A percentile compares a stretch with the other conserved stretches of the same genome.
These are phyloP conservation scores for Panicum virgatum DNA, from an alignment of 202 grass and related monocot species.

Conservation along the genomic window DNA sequence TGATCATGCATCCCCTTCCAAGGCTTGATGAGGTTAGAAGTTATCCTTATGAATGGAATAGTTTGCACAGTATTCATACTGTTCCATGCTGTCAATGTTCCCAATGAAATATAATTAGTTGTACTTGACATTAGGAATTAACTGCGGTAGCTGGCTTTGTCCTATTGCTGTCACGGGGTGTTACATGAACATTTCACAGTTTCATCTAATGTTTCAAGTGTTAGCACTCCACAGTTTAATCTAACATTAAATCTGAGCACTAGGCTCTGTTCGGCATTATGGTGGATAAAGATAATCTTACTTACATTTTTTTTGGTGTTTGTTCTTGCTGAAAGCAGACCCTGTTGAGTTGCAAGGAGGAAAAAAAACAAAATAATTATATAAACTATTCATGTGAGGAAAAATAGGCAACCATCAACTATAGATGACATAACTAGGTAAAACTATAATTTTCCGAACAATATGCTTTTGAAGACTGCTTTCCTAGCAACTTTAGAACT, in stretches of 20 bases:
- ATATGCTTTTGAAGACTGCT: neutral
- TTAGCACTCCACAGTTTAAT: no score
- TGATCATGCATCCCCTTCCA: conserved; percentile 97
- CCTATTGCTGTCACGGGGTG: neutral
- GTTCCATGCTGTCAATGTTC: neutral
- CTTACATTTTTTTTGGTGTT: neutral
- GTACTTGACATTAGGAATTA: neutral
- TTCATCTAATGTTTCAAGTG: neutral
- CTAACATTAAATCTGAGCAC: neutral
- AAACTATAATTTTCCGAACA: neutral
- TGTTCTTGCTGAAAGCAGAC: neutral
- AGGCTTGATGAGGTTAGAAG: conserved; percentile 77
- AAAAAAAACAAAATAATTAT: neutral
- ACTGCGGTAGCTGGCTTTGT: neutral
- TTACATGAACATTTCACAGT: neutral
- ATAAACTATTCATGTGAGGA: neutral
- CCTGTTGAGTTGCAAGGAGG: neutral
- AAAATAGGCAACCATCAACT: neutral
- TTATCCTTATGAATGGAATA: conserved; percentile 12
- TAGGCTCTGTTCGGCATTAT: neutral
- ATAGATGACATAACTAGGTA: neutral
- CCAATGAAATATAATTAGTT: neutral
- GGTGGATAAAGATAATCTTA: neutral
- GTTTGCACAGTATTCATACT: neutral
- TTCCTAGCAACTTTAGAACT: neutral